These are phyloP conservation scores for Camelina neglecta DNA, from an alignment of 345 rosid genomes.

Conservation along the genomic window DNA sequence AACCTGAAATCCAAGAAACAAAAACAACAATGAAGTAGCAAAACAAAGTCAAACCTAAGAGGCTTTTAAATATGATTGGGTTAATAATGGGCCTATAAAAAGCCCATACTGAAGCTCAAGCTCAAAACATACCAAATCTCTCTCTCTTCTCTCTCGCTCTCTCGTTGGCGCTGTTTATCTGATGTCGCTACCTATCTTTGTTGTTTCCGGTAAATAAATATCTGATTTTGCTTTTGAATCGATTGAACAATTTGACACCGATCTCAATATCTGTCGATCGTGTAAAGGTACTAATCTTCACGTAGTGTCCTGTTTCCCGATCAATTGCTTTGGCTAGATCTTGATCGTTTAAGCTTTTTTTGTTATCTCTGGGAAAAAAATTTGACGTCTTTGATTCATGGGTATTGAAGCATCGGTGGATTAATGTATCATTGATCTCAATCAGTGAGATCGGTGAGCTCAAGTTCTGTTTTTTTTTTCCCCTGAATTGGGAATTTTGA, in stretches of 20 bases:
- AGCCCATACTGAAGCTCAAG: constrained; percentile 3
- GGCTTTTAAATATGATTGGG: not conserved
- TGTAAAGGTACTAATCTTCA: constrained; percentile 15
- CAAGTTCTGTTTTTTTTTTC: constrained; percentile 1
- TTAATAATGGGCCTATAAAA: not conserved
- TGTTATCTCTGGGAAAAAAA: not conserved
- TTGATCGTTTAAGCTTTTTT: not conserved
- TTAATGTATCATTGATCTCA: constrained; percentile 12
- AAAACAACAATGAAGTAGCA: not conserved
- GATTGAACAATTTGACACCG: constrained; percentile 26
- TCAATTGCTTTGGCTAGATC: not conserved
- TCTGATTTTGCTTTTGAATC: constrained; percentile 32
- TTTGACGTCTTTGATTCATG: constrained; percentile 6
- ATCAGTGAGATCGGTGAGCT: constrained; percentile 32
- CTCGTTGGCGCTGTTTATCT: constrained; percentile 32
- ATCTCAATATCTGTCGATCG: constrained; percentile 8
- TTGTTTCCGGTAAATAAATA: not conserved
- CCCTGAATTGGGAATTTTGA: constrained; percentile 32
- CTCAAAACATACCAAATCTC: not conserved
- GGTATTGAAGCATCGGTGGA: constrained; percentile 12
- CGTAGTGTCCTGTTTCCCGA: not conserved
- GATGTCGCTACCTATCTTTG: not conserved
- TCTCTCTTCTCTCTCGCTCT: not conserved
- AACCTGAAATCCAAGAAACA: not conserved
- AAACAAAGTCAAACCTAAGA: not conserved